Conservation (phyloP, 2,329 filamentous ascomycete species). For the Cladosporium sp. region DNA sequence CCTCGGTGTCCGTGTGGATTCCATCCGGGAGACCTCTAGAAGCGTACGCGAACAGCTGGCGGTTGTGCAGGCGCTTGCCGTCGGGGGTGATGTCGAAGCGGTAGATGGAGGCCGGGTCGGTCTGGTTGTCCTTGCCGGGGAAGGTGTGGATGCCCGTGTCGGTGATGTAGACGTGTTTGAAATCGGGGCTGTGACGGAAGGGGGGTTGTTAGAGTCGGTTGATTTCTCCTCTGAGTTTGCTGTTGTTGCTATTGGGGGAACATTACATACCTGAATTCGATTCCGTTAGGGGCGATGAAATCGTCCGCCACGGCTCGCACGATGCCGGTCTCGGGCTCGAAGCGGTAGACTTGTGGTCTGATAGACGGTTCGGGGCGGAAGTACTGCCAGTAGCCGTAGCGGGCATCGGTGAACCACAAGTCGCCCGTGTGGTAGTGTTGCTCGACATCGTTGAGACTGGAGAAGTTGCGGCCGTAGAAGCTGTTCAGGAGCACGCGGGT, state of each 20-base stretch:
- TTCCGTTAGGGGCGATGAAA: constrained; percentile 54
- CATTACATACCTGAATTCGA: constrained; percentile 44
- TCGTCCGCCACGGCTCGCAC: constrained; percentile 55
- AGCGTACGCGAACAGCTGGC: constrained; percentile 52
- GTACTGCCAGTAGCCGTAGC: constrained; percentile 54
- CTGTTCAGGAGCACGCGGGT: constrained; percentile 49
- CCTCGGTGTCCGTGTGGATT: constrained; percentile 48
- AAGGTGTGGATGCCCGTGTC: constrained; percentile 46
- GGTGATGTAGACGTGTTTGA: constrained; percentile 50
- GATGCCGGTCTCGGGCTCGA: constrained; percentile 48
- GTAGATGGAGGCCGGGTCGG: constrained; percentile 40
- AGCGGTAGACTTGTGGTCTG: constrained; percentile 53
- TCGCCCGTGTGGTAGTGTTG: constrained; percentile 52
- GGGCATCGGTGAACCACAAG: constrained; percentile 60
- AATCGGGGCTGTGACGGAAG: constrained; percentile 41
- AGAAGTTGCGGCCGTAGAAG: constrained; percentile 60
- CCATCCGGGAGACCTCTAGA: constrained; percentile 56
- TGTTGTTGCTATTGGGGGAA: too few relatives aligned
- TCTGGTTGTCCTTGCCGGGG: constrained; percentile 30
- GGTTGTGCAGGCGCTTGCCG: constrained; percentile 32
- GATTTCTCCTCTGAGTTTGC: background rate
- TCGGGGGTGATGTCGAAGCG: constrained; percentile 37
- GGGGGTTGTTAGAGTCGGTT: too few relatives aligned
- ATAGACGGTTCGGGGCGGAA: constrained; percentile 11
- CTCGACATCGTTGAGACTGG: constrained; percentile 55